Percentiles rank a stretch among this genome's conserved stretches.
Evolutionary conservation across 148 eudicot species (phyloP).

Genomic region (Amaranthus cruentus): DNA sequence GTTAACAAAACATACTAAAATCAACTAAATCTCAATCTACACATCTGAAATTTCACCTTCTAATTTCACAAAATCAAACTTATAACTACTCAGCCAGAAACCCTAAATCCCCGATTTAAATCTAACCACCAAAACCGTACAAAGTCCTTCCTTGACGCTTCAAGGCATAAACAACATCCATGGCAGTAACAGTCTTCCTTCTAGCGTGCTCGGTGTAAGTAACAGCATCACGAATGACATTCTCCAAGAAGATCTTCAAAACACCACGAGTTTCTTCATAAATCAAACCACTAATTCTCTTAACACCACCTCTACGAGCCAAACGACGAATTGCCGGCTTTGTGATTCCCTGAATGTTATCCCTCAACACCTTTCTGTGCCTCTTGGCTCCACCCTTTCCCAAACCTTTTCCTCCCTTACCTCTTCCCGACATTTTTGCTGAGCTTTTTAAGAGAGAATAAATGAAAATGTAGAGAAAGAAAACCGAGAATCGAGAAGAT

Average conservation of each 20-base stretch:
- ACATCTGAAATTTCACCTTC: not conserved
- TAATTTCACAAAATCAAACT: not conserved
- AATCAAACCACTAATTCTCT: constrained; percentile 46
- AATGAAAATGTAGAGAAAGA: not conserved
- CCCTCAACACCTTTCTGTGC: constrained; percentile 42
- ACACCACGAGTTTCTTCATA: constrained; percentile 57
- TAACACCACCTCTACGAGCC: constrained; percentile 48
- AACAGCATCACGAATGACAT: constrained; percentile 51
- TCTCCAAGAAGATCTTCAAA: constrained; percentile 47
- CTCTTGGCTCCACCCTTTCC: constrained; percentile 59
- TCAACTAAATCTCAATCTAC: constrained; percentile 2
- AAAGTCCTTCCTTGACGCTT: constrained; percentile 45
- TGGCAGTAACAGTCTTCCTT: constrained; percentile 44
- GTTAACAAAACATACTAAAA: not conserved
- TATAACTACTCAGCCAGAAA: not conserved
- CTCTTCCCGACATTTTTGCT: constrained; percentile 45
- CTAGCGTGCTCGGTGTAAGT: constrained; percentile 53
- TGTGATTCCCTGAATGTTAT: constrained; percentile 51
- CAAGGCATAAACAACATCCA: constrained; percentile 46
- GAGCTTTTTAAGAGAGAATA: not conserved
- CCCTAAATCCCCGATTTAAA: constrained; percentile 4
- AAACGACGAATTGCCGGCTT: constrained; percentile 51
- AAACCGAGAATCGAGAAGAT: not conserved
- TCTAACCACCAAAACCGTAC: constrained; percentile 41
- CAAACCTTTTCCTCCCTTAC: constrained; percentile 56